Base-by-base conservation (phyloP, 257 asterid genomes). In the Salvia rosmarinus region DNA sequence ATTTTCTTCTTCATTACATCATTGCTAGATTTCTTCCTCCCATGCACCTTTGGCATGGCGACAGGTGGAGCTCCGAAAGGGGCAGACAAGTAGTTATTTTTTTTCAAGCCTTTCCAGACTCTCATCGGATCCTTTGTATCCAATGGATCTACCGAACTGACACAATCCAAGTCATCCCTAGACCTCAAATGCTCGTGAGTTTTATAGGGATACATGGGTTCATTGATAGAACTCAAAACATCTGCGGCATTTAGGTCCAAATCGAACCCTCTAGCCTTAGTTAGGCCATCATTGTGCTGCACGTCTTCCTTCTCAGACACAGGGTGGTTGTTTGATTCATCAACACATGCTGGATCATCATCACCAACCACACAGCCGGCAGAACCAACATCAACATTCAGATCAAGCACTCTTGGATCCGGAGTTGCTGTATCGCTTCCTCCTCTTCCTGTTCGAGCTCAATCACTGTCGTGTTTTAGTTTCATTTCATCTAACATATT, bases 21-120 rank as follows among this genome's bases (percentile, higher is more conserved):
- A 32, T 74, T 82, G 39, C 77, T 85, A 8, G 61, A 77, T 76
- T 82, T 90, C 68, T 88, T 95, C 77, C 90, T 85, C 68, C 83
- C 95, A 42, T 87, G 87, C 2, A 76, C 79, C 83, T 85, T 92
- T 25, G 95, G 91, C 51, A 85, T 60, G 4, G 87, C 80, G 35
- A 66, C 51, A 2, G 92, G 82, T 8, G 84, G 80, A 56, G 82
- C 76, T 59, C 90, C 86, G 37, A 71, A 75, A 65, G 83, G 67
- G 28, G 78, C 60, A 0, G 98, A 85, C 60, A 89, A 81, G 62
- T 69, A 95, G 52, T 92, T 92, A 57, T 90, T 91, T 79, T 90
- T 92, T 69, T 95, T 91, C 94, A 90, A 85, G 46, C 90, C 94
- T 69, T 84, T 86, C 99, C 98, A 91, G 35, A 84, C 81, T 60